phyloP scores from a whole-genome alignment of 140 eudicot species.

The Bidens hawaiensis region DNA sequence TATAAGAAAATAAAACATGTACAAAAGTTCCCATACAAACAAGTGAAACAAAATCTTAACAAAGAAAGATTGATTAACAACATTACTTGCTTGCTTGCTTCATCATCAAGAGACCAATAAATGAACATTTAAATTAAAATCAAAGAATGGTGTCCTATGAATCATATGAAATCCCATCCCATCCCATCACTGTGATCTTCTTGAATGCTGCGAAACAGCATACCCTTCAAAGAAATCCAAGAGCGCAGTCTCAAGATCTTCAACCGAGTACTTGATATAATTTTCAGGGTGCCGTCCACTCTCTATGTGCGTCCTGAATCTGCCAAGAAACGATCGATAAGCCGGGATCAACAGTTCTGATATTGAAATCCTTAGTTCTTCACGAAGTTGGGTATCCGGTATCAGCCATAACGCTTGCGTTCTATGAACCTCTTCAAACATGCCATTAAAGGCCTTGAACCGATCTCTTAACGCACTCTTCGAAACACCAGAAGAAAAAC shows the following conservation, averaged over 20 bases:
- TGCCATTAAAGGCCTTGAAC: slow-evolving; percentile 54
- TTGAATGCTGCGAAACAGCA: slow-evolving; percentile 41
- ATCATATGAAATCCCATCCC: not conserved
- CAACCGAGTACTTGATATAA: too few species aligned
- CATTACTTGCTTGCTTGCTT: slow-evolving; percentile 49
- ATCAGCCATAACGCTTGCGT: slow-evolving; percentile 57
- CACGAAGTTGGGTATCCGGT: slow-evolving; percentile 57
- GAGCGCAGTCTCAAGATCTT: slow-evolving; percentile 49
- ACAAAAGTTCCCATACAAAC: slow-evolving; percentile 48
- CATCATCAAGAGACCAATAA: slow-evolving; percentile 16
- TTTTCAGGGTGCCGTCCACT: slow-evolving; percentile 64
- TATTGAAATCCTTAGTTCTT: slow-evolving; percentile 59
- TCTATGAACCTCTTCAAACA: slow-evolving; percentile 55
- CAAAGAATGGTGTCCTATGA: slow-evolving; percentile 46
- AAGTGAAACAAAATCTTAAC: slow-evolving; percentile 35
- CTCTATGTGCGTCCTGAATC: slow-evolving; percentile 61
- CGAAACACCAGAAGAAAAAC: slow-evolving; percentile 61
- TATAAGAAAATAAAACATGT: slow-evolving; percentile 29
- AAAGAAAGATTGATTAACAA: slow-evolving; percentile 27
- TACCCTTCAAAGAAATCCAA: slow-evolving; percentile 59
- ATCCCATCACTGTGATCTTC: slow-evolving; percentile 50
- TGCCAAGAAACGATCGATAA: slow-evolving; percentile 61
- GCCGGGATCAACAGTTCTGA: slow-evolving; percentile 53
- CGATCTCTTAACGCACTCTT: slow-evolving; percentile 53
- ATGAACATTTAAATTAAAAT: slow-evolving; percentile 33